Evolutionary conservation across 179 eudicot species (phyloP).

Genomic region (Silene vulgaris): DNA sequence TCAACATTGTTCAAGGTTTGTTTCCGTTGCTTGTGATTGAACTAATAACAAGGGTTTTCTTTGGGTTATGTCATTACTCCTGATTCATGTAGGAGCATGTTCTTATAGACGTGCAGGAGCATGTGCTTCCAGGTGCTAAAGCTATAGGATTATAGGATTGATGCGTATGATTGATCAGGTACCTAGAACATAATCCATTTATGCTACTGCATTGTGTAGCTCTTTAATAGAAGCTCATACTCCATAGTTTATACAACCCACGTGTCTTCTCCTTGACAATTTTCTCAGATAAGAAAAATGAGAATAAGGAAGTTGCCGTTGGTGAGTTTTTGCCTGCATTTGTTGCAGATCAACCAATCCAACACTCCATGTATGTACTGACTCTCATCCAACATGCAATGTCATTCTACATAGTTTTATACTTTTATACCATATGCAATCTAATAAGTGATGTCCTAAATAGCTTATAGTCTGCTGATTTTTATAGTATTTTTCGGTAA

Average conservation of each 20-base stretch:
- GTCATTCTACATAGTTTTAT: neutral
- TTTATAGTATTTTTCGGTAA: too few species aligned
- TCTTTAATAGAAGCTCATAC: slow-evolving; percentile 35
- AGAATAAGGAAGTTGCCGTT: slow-evolving; percentile 61
- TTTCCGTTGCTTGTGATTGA: too few species aligned
- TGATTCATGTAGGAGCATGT: too few species aligned
- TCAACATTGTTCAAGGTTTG: too few species aligned
- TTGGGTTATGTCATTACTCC: too few species aligned
- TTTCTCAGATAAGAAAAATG: slow-evolving; percentile 32
- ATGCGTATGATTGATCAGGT: slow-evolving; percentile 92
- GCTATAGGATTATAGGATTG: slow-evolving; percentile 56
- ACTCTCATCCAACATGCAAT: neutral
- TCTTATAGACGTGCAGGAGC: slow-evolving; percentile 36
- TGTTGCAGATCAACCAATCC: slow-evolving; percentile 60
- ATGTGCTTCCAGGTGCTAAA: slow-evolving; percentile 68
- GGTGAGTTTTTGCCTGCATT: slow-evolving; percentile 59
- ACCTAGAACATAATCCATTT: neutral
- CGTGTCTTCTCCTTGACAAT: slow-evolving; percentile 23
- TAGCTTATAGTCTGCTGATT: too few species aligned
- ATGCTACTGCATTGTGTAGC: neutral
- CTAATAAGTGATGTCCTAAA: too few species aligned
- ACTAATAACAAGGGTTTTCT: too few species aligned
- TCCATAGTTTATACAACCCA: slow-evolving; percentile 11
- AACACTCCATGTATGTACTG: slow-evolving; percentile 62
- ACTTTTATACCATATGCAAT: neutral